A percentile compares a stretch with the other conserved stretches of the same genome.
Conservation (phyloP, 768 basidiomycete species). For the Mrakia blollopis region DNA sequence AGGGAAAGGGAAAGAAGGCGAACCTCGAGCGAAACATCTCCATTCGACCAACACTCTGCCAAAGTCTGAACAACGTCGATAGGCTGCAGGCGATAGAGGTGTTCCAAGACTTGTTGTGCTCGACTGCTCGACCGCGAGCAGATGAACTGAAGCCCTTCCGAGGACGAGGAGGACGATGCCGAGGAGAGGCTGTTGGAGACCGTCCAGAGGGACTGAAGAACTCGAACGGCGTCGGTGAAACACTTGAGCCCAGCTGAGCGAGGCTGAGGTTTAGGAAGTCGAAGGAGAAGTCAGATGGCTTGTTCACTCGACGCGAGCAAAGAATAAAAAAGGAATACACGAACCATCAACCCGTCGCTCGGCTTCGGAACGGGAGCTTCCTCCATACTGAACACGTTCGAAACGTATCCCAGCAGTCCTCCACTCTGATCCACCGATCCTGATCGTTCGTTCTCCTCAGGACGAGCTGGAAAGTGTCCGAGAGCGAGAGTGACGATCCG, state of each 20-base stretch:
- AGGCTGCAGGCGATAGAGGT: slow-evolving; percentile 73
- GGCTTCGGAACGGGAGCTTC: too few relatives aligned
- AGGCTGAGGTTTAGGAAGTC: slow-evolving; percentile 48
- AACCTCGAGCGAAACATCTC: not conserved
- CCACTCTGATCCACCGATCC: slow-evolving; percentile 37
- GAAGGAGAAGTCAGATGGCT: slow-evolving; percentile 18
- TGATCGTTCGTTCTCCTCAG: not conserved
- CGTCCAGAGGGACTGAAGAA: slow-evolving; percentile 71
- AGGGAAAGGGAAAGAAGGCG: not conserved
- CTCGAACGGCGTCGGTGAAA: slow-evolving; percentile 73
- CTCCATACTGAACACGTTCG: slow-evolving; percentile 80
- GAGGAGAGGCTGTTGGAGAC: not conserved
- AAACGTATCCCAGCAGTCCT: slow-evolving; percentile 78
- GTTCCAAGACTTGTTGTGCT: slow-evolving; percentile 73
- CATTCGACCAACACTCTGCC: slow-evolving; percentile 65
- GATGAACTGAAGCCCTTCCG: slow-evolving; percentile 62
- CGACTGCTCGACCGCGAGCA: slow-evolving; percentile 63
- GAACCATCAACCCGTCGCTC: slow-evolving; percentile 51
- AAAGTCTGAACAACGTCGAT: slow-evolving; percentile 77
- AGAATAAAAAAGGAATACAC: slow-evolving; percentile 37
- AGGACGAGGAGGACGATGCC: slow-evolving; percentile 45
- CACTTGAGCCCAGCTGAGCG: slow-evolving; percentile 71
- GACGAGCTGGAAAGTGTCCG: slow-evolving; percentile 39
- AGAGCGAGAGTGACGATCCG: slow-evolving; percentile 68
- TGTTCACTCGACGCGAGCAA: not conserved